A percentile compares a stretch with the other conserved stretches of the same genome.
These are phyloP conservation scores for Cyclocybe cylindracea DNA, from an alignment of 768 basidiomycete genomes.

Conservation along the genomic window DNA sequence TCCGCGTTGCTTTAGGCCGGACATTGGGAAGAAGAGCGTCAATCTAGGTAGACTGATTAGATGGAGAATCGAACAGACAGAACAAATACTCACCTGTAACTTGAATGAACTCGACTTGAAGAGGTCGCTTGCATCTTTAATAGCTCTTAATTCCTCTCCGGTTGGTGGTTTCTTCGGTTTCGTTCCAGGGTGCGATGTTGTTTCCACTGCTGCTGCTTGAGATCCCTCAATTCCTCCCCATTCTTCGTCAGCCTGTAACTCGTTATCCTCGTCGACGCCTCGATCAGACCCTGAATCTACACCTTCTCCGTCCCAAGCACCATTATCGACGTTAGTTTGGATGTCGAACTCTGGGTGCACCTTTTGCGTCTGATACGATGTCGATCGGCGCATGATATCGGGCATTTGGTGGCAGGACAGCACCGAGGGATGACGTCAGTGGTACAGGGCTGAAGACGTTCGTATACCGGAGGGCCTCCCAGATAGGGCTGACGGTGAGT, in stretches of 20 bases:
- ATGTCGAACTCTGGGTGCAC: neutral
- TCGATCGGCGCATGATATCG: conserved; percentile 72
- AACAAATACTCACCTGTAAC: conserved; percentile 58
- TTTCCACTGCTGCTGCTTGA: conserved; percentile 2
- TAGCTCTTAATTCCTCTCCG: conserved; percentile 66
- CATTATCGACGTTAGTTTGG: neutral
- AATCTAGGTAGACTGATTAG: conserved; percentile 49
- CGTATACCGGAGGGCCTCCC: conserved; percentile 80
- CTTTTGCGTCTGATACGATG: conserved; percentile 25
- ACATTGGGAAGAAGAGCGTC: conserved; percentile 80
- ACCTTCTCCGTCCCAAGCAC: conserved; percentile 2
- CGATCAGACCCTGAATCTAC: too few relatives aligned
- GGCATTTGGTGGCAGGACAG: conserved; percentile 56
- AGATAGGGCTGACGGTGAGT: conserved; percentile 71
- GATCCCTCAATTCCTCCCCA: conserved; percentile 27
- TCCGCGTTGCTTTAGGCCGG: conserved; percentile 60
- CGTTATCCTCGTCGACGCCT: neutral
- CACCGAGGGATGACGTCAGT: conserved; percentile 51
- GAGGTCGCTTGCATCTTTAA: conserved; percentile 75
- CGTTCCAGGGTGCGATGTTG: conserved; percentile 14
- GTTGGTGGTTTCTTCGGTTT: conserved; percentile 58
- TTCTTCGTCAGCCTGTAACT: conserved; percentile 18
- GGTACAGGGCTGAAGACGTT: conserved; percentile 82
- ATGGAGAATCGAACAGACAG: neutral
- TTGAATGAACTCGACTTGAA: conserved; percentile 83